Evolutionary conservation across 2,329 filamentous ascomycete species (phyloP).

Genomic region (Teratosphaeria zuluensis): DNA sequence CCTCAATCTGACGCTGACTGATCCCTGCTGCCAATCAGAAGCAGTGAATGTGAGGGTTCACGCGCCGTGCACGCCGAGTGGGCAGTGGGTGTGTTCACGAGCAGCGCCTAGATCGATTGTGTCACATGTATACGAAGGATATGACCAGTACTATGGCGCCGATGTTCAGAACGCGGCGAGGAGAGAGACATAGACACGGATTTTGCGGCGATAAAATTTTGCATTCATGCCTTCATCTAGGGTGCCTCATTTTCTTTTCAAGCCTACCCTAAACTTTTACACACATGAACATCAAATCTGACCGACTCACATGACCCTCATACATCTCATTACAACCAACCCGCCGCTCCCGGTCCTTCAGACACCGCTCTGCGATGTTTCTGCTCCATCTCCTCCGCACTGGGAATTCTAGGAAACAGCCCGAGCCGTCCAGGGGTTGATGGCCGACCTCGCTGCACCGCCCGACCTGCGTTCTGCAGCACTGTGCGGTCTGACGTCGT

Average conservation of each 20-base stretch:
- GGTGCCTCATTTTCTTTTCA: neutral
- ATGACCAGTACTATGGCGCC: too few species aligned
- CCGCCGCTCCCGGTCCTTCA: neutral
- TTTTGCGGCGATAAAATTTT: neutral
- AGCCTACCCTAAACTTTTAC: neutral
- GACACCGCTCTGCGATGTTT: neutral
- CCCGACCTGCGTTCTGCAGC: neutral
- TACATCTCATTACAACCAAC: neutral
- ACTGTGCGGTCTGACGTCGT: neutral
- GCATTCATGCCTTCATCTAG: neutral
- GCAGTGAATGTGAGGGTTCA: neutral
- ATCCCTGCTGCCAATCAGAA: neutral
- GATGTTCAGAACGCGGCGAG: neutral
- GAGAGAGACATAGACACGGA: neutral
- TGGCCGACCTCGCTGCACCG: conserved; percentile 1
- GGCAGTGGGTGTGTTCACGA: neutral
- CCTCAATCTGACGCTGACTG: neutral
- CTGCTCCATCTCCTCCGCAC: neutral
- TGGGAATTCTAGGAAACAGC: neutral
- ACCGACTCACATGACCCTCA: neutral
- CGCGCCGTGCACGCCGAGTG: neutral
- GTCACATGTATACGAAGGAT: too few species aligned
- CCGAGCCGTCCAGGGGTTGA: neutral
- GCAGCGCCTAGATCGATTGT: too few species aligned
- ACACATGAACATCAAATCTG: neutral